Evolutionary conservation across 1,284 basidiomycete species (phyloP), one percentile per base, ranked within the genome.

Genomic region (Ustilago vetiveriae): DNA sequence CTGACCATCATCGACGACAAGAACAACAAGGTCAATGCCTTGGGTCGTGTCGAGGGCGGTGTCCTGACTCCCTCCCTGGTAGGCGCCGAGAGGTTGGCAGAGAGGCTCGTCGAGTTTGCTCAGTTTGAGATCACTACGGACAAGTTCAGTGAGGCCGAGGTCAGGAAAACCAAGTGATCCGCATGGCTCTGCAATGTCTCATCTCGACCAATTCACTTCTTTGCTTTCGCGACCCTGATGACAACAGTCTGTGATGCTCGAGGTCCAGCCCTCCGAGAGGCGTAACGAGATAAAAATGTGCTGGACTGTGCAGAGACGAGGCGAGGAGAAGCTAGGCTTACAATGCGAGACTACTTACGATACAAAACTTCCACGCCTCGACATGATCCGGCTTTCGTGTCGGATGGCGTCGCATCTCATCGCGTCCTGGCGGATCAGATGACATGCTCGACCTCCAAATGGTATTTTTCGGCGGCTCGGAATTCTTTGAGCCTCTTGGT

Each of bases 41-140:
- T 89, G 6, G 88, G 86, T 1, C 84, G 37, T 1, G 47, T 50
- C 10, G 6, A 51, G 51, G 92, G 92, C 16, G 92, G 92, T 9
- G 83, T 93, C 2, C 84, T 94, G 43, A 94, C 92, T 1, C 88
- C 91, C 0, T 86, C 89, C 72, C 88, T 87, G 2, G 90, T 90
- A 1, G 86, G 92, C 50, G 92, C 92, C 14, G 87, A 89, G 59
- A 86, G 86, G 4, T 78, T 93, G 46, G 83, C 92, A 14, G 85
- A 87, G 67, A 85, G 91, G 19, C 81, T 94, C 54, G 83, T 85
- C 65, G 84, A 84, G 22, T 86, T 85, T 14, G 87, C 86, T 2
- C 80, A 83, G 27, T 86, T 90, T 43, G 80, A 85, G 47, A 87
- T 90, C 70, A 85, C 29, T 0, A 66, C 63, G 16, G 39, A 62